Percentiles rank a stretch among this genome's conserved stretches.
phyloP scores from a whole-genome alignment of 352 stramenopile genomes.

The Pythium aristosporum region DNA sequence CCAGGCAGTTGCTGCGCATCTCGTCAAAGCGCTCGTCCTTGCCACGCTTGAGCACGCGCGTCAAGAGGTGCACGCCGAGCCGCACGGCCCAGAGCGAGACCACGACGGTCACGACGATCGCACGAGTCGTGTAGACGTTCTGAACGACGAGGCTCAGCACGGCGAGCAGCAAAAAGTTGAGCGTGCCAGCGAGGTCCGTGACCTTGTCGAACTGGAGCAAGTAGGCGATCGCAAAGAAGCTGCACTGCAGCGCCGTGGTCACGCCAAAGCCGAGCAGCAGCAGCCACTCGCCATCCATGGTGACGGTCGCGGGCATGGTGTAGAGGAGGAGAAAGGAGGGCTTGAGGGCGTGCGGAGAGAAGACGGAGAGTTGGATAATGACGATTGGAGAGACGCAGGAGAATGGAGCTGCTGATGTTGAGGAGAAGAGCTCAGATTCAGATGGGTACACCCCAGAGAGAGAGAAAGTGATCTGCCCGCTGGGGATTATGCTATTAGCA shows the following conservation, averaged over 20 bases:
- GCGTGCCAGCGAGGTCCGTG: conserved; percentile 56
- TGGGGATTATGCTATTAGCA: background rate
- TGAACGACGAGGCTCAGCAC: conserved; percentile 50
- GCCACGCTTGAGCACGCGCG: conserved; percentile 63
- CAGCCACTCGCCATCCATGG: conserved; percentile 31
- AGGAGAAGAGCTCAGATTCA: background rate
- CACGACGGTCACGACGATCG: conserved; percentile 46
- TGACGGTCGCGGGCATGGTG: conserved; percentile 17
- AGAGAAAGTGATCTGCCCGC: too few relatives aligned
- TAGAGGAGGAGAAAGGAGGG: background rate
- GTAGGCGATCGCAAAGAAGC: conserved; percentile 61
- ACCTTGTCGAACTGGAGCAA: conserved; percentile 66
- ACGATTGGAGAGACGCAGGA: background rate
- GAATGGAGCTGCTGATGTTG: background rate
- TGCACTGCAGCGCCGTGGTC: conserved; percentile 55
- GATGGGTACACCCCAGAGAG: background rate
- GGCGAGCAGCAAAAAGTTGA: conserved; percentile 63
- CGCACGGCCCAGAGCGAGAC: conserved; percentile 58
- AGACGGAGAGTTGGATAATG: background rate
- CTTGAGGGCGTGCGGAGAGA: background rate
- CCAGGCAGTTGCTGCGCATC: conserved; percentile 56
- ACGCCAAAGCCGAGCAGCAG: conserved; percentile 48
- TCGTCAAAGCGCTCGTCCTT: conserved; percentile 79
- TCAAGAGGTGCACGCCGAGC: conserved; percentile 63
- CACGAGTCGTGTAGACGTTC: conserved; percentile 42